Evolutionary conservation across 495 filamentous ascomycete species (phyloP), one percentile per base, ranked within the genome.

Genomic region (Podospora australis): DNA sequence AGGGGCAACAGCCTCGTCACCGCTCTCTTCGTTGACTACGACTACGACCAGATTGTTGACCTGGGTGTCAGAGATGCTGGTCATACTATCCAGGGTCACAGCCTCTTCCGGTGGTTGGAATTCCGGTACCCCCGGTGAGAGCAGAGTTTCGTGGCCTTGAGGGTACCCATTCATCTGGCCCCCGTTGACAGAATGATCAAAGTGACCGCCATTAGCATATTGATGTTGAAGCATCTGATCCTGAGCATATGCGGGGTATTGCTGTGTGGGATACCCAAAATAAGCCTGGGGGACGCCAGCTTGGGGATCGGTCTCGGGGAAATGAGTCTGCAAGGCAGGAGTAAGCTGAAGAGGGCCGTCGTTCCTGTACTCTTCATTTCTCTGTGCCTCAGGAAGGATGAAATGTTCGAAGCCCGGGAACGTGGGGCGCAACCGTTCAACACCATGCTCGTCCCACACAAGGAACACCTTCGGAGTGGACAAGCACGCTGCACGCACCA

Each of bases 381-480:
- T 68, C 44, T 63, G 54, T 4, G 81, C 70, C 21, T 77, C 71
- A 36, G 82, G 68, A 43, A 96, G 65, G 9, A 95, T 77, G 80
- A 87, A 98, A 48, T 81, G 79, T 45, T 85, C 70, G 88, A 90
- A 96, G 5, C 78, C 81, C 6, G 10, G 7, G n/a, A 90, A 78
- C 22, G 77, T 75, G 32, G 76, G 77, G n/a, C 92, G 83, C 44
- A 98, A 56, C n/a, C 85, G 73, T 64, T 96, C 86, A 20, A 83
- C 65, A 19, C 83, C 82, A 62, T 96, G 88, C 11, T 79, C 73
- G 28, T 84, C 83, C 24, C 75, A 62, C 29, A 80, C 70, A 58
- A 86, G 75, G 52, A 95, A 88, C 46, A 95, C 73, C 34, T 71
- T 75, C 5, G 77, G 74, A 4, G 90, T 87, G 28, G 80, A 69